Evolutionary conservation across 768 basidiomycete genomes (phyloP).

Genomic region (Lentinula detonsa): DNA sequence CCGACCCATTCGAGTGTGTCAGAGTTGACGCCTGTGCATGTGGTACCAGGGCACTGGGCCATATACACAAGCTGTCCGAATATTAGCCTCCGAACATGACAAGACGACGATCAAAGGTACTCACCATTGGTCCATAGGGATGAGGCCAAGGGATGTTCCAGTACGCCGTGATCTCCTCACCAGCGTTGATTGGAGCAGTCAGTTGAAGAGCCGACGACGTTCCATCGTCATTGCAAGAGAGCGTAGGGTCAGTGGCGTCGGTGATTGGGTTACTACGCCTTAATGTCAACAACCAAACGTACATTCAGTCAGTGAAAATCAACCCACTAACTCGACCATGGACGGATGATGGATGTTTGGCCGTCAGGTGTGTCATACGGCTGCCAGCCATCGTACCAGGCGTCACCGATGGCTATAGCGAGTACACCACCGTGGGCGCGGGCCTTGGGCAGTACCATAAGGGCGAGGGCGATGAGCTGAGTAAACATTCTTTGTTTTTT

Average conservation of each 20-base stretch:
- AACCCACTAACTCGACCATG: slow-evolving; percentile 37
- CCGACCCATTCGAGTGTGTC: slow-evolving; percentile 36
- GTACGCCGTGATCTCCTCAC: slow-evolving; percentile 34
- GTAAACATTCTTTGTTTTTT: background rate
- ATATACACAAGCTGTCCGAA: slow-evolving; percentile 32
- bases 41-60: slow-evolving; percentile 36
- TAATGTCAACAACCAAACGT: background rate
- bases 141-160: slow-evolving; percentile 36
- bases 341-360: slow-evolving; percentile 36
- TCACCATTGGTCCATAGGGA: slow-evolving; percentile 6
- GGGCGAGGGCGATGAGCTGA: slow-evolving; percentile 15
- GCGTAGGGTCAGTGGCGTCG: slow-evolving; percentile 27
- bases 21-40: slow-evolving; percentile 34
- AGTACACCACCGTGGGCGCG: slow-evolving; percentile 40
- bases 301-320: background rate
- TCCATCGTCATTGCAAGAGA: slow-evolving; percentile 43
- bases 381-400: slow-evolving; percentile 33
- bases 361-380: slow-evolving; percentile 39
- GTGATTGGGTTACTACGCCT: slow-evolving; percentile 32
- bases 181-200: slow-evolving; percentile 35
- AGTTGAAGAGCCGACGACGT: slow-evolving; percentile 32
- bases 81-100: background rate
- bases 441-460: slow-evolving; percentile 22
- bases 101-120: background rate
- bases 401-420: slow-evolving; percentile 30